Evolutionary conservation across 2,329 filamentous ascomycete species (phyloP), one percentile per base, ranked within the genome.

Genomic region (Cladobotryum protrusum): DNA sequence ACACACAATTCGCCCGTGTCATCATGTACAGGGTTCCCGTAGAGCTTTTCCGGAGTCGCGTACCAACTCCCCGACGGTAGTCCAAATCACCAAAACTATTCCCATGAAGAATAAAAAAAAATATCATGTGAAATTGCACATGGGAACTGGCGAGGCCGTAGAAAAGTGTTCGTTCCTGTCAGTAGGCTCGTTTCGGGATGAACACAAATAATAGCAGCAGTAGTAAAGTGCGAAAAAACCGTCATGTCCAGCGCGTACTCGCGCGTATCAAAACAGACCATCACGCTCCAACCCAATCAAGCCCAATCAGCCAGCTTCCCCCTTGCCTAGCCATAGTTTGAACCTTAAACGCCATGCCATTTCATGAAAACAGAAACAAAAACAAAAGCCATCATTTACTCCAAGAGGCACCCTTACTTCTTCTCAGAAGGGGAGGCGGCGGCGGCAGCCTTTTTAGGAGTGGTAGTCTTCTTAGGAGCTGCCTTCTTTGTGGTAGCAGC

Each of bases 401-500:
- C 32, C 43, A 20, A 43, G 14, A 18, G 24, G 34, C 11, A 41
- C 45, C 15, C 32, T 61, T 62, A 70, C 56, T 65, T 69, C 68
- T 72, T 72, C 36, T 39, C 36, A 39, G 36, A n/a, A 18, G 36
- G 17, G n/a, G 36, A n/a, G 45, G 68, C 61, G 46, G 59, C 57
- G 47, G 59, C 57, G 12, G 72, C 63, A 18, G 50, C 47, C 46
- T 75, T 75, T 71, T 78, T 78, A 41, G 73, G 62, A 40, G 72
- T 62, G 55, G 64, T 63, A 67, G 76, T 72, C 66, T 74, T 74
- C 20, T 71, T 61, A 5, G 69, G 62, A 15, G 72, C 68, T 43
- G 69, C 67, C 67, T 73, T 74, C 65, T 72, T 74, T 34, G 69
- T 58, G 11, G 72, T 67, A 19, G 69, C 67, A 70, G 74, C 74